Evolutionary conservation across 2,329 filamentous ascomycete genomes (phyloP).

Genomic region (Pseudogymnoascus sp.): DNA sequence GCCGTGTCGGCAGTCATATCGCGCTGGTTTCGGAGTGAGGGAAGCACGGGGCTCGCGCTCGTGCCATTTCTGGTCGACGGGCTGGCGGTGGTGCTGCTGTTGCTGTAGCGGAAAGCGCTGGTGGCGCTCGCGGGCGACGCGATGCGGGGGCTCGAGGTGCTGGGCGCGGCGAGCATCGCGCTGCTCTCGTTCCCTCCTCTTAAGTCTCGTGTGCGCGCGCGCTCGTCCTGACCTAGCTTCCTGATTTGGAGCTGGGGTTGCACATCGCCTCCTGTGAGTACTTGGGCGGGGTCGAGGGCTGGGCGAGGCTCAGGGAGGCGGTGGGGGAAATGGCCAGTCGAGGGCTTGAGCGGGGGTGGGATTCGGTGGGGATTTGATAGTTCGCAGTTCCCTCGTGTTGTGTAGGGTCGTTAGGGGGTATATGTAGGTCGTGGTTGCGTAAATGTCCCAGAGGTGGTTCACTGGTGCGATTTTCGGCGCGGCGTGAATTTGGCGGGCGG

Average conservation of each 20-base stretch:
- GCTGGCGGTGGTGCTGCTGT: slow-evolving; percentile 5
- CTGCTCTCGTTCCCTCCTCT: not conserved
- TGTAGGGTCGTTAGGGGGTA: not conserved
- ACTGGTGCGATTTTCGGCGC: slow-evolving; percentile 3
- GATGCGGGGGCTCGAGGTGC: not conserved
- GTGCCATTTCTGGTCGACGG: not conserved
- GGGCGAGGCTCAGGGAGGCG: not conserved
- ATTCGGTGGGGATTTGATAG: not conserved
- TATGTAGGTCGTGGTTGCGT: not conserved
- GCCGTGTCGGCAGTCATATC: not conserved
- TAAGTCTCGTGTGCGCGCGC: not conserved
- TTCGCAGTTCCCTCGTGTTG: not conserved
- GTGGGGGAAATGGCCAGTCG: not conserved
- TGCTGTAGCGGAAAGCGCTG: not conserved
- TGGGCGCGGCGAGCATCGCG: slow-evolving; percentile 4
- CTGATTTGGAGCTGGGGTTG: not conserved
- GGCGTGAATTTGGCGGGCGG: slow-evolving; percentile 8
- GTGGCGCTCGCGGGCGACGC: not conserved
- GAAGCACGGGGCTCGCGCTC: not conserved
- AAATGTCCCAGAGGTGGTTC: not conserved
- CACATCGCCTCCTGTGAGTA: slow-evolving; percentile 4
- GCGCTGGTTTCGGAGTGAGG: not conserved
- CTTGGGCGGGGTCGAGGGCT: not conserved
- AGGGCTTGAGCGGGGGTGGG: not conserved
- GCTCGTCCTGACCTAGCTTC: slow-evolving; percentile 3